These are phyloP conservation scores for Fistulina hepatica DNA, from an alignment of 1,284 basidiomycete species.

Conservation along the genomic window DNA sequence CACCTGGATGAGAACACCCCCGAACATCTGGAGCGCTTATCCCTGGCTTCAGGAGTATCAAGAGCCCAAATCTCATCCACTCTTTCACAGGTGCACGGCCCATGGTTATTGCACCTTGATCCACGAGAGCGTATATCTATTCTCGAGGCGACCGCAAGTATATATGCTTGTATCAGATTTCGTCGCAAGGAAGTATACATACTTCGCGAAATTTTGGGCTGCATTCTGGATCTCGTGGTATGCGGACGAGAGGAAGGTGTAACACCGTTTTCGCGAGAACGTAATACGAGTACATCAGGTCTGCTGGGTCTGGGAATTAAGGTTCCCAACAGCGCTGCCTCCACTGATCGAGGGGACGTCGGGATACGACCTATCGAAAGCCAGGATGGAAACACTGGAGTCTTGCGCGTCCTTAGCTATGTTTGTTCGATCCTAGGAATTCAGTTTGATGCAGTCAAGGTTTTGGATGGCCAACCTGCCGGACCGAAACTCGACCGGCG, in stretches of 20 bases:
- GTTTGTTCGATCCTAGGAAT: constrained; percentile 72
- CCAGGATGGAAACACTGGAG: constrained; percentile 66
- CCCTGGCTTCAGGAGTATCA: constrained; percentile 53
- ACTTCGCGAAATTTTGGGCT: constrained; percentile 74
- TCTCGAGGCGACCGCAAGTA: constrained; percentile 57
- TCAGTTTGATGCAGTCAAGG: constrained; percentile 54
- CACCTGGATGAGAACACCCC: constrained; percentile 31
- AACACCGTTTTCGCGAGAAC: constrained; percentile 24
- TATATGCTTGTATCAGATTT: constrained; percentile 73
- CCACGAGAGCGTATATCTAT: constrained; percentile 63
- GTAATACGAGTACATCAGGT: constrained; percentile 30
- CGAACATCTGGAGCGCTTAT: constrained; percentile 49
- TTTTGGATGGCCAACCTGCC: constrained; percentile 26
- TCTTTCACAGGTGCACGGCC: constrained; percentile 65
- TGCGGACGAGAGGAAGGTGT: constrained; percentile 61
- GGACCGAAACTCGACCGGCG: constrained; percentile 14
- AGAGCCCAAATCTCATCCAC: constrained; percentile 55
- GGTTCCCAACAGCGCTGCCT: constrained; percentile 23
- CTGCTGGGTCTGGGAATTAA: constrained; percentile 39
- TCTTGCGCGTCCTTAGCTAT: constrained; percentile 63
- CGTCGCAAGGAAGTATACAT: constrained; percentile 78
- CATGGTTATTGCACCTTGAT: constrained; percentile 76
- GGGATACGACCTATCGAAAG: constrained; percentile 64
- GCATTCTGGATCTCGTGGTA: constrained; percentile 70
- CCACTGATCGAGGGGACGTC: constrained; percentile 38